A percentile compares a stretch with the other conserved stretches of the same genome.
phyloP scores from a whole-genome alignment of 768 basidiomycete species.

The Boletus rubropictus region DNA sequence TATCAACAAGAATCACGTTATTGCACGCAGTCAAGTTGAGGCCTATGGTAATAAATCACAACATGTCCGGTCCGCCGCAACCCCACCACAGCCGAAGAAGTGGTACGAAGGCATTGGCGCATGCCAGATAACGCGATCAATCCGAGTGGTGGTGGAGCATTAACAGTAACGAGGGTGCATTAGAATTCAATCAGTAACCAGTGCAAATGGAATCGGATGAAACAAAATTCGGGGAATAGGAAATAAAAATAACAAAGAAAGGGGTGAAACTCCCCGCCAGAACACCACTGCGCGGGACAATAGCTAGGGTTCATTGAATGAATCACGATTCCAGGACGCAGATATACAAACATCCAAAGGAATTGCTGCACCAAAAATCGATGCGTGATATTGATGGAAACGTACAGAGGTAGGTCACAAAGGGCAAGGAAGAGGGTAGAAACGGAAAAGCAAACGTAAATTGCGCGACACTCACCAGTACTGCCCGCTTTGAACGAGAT shows the following conservation, averaged over 20 bases:
- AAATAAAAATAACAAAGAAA: background rate
- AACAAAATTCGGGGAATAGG: background rate
- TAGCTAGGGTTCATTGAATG: no score
- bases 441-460: background rate
- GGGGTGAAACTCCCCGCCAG: background rate
- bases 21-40: slow-evolving; percentile 91
- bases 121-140: background rate
- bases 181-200: slow-evolving; percentile 13
- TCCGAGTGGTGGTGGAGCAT: background rate
- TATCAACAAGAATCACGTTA: slow-evolving; percentile 86
- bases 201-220: background rate
- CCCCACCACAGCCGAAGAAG: slow-evolving; percentile 2
- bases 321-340: background rate
- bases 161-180: no score
- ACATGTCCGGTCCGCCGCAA: background rate
- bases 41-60: slow-evolving; percentile 38
- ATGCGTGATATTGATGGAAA: background rate
- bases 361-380: background rate
- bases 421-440: background rate
- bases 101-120: background rate
- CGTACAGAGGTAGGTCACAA: background rate
- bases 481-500: slow-evolving; percentile 97
- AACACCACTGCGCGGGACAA: slow-evolving; percentile 1
- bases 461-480: slow-evolving; percentile 51
- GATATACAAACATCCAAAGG: background rate